Evolutionary conservation across 768 basidiomycete species (phyloP), one percentile per base, ranked within the genome.

Genomic region (Chiua virens): DNA sequence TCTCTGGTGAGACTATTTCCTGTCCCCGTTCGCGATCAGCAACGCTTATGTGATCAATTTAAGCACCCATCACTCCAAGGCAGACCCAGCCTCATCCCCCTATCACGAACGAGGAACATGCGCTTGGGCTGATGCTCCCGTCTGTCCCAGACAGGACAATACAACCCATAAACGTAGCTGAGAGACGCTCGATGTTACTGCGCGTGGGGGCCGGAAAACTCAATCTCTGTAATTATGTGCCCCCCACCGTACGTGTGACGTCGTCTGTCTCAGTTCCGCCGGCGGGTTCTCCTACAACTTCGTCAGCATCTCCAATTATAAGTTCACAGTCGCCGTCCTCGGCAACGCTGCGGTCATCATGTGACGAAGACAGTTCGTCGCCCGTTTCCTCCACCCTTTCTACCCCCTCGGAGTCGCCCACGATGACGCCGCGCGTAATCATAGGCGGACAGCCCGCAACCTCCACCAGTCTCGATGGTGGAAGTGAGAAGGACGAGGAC

Each of bases 151-250:
- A 30, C n/a, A 51, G 39, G 40, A 32, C 30, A 20, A 15, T 32
- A 25, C 30, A 38, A 5, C 21, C 54, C 21, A 5, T 18, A 18
- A 7, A 38, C 5, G 35, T 25, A 8, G 25, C 37, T 9, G 43
- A 54, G 5, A 44, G 30, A 21, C 38, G 20, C 18, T 25, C 35
- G n/a, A 35, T 23, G 8, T 39, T 50, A 3, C 18, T 39, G 4
- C 53, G 49, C 2, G 21, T 50, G 28, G 3, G 6, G 28, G 28
- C 28, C 1, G 70, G 67, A 20, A 63, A 60, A 53, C 57, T 73
- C 42, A 56, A 43, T 36, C 52, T 73, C 3, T 52, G 59, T 47
- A 73, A 73, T 44, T 73, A 73, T 42, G 66, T 54, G 6, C 60
- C 73, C 34, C 72, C 71, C n/a, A 45, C 44, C 1, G 20, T 47